Percentiles rank a stretch among this genome's conserved stretches.
Conservation (phyloP, 257 asterid genomes). For the Solanum chilense region DNA sequence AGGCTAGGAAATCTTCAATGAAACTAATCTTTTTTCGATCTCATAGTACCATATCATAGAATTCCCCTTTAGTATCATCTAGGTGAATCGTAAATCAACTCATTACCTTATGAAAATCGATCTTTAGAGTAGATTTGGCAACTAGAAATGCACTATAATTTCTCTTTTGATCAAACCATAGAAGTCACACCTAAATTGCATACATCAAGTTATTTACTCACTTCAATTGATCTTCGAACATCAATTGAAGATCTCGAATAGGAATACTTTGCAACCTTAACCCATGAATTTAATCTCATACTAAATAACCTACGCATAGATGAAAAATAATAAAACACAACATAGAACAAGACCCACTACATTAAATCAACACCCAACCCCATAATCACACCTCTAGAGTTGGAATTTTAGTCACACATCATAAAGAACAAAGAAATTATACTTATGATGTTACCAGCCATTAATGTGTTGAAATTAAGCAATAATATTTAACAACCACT, state of each 20-base stretch:
- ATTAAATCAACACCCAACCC: neutral
- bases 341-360: neutral
- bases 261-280: neutral
- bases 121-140: neutral
- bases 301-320: neutral
- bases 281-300: neutral
- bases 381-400: neutral
- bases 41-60: neutral
- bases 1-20: neutral
- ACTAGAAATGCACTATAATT: neutral
- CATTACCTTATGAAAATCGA: neutral
- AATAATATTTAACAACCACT: neutral
- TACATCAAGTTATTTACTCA: neutral
- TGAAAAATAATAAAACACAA: neutral
- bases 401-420: neutral
- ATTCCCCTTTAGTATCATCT: neutral
- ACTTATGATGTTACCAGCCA: neutral
- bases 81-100: neutral
- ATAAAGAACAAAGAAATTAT: no score
- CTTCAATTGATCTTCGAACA: neutral
- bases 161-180: neutral
- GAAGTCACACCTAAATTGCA: neutral
- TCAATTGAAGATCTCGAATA: neutral
- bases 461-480: neutral
- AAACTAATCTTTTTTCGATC: neutral